Evolutionary conservation across 2,329 filamentous ascomycete species (phyloP), one percentile per base, ranked within the genome.

Genomic region (Periconia digitata): DNA sequence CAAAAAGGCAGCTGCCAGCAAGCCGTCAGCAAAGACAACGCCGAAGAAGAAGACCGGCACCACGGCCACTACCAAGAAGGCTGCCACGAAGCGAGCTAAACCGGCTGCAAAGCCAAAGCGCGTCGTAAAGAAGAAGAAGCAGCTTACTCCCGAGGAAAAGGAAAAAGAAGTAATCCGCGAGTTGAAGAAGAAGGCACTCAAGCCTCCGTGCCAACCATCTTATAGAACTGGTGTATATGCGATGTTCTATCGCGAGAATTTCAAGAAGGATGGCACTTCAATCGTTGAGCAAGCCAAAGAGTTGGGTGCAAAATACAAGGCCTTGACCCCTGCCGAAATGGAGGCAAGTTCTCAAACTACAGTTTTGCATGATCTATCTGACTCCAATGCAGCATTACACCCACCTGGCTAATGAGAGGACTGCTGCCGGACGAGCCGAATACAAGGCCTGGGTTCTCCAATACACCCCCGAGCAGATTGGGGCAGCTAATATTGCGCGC

Each of bases 401-500:
- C 56, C 76, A 79, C 41, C 55, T 76, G 16, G 79, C 78, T 43
- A 74, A 74, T 46, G 60, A 77, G 49, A 77, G 75, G 55, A 76
- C 65, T 17, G 73, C 70, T 35, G 67, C 72, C 13, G 77, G 77
- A 42, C 56, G 65, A 17, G 68, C 70, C 17, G 72, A 71, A 13
- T 79, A 78, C 60, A 71, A 78, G 23, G 62, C 74, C 49, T 88
- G 82, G 81, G 65, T 87, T 17, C 64, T 77, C 24, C 70, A 66
- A 3, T 69, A 84, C 60, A 81, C 80, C 1, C 77, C 81, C 8
- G 71, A 80, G 5, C 65, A 85, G 60, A 86, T 88, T 56, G 72
- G 72, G 39, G 49, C 73, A 3, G 85, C 85, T 47, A 88, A 88
- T 64, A 60, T 55, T 10, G 85, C 85, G 10, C 81, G 85, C 32